These are phyloP conservation scores for Ogataea naganishii DNA, from an alignment of 805 yeast genomes.

Conservation along the genomic window DNA sequence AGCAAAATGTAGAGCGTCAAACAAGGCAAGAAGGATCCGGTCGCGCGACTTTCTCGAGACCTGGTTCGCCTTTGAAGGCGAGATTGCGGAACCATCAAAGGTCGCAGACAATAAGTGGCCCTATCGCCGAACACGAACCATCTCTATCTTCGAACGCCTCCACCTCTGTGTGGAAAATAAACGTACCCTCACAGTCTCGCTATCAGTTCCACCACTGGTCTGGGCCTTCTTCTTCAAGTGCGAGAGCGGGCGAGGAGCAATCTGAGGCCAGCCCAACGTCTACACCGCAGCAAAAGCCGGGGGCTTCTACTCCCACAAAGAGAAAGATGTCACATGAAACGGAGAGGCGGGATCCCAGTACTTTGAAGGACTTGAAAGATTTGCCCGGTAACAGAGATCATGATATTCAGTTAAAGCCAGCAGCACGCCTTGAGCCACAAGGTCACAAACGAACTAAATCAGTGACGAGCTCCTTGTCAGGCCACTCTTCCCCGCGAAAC, in stretches of 20 bases:
- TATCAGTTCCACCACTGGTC: conserved; percentile 28
- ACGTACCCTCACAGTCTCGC: conserved; percentile 22
- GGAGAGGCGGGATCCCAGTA: too few relatives aligned
- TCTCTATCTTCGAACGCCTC: conserved; percentile 13
- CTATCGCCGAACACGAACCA: conserved; percentile 1
- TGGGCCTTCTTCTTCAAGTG: conserved; percentile 13
- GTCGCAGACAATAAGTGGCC: conserved; percentile 18
- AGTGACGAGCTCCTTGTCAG: too few relatives aligned
- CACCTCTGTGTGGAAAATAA: conserved; percentile 26
- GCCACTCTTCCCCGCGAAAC: too few relatives aligned
- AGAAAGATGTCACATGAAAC: neutral
- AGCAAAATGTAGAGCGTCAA: neutral
- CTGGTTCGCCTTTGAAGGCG: too few relatives aligned
- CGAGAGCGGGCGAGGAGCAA: conserved; percentile 1
- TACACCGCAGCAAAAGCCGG: conserved; percentile 4
- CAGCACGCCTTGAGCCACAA: too few relatives aligned
- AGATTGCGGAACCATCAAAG: conserved; percentile 12
- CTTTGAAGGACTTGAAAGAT: too few relatives aligned
- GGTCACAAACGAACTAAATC: too few relatives aligned
- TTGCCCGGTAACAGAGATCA: too few relatives aligned
- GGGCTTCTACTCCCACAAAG: neutral
- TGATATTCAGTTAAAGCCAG: too few relatives aligned
- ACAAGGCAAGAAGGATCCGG: neutral
- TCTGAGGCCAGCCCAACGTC: conserved; percentile 10
- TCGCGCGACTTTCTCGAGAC: neutral